Conservation (phyloP, 768 basidiomycete genomes). For the Russula compacta region DNA sequence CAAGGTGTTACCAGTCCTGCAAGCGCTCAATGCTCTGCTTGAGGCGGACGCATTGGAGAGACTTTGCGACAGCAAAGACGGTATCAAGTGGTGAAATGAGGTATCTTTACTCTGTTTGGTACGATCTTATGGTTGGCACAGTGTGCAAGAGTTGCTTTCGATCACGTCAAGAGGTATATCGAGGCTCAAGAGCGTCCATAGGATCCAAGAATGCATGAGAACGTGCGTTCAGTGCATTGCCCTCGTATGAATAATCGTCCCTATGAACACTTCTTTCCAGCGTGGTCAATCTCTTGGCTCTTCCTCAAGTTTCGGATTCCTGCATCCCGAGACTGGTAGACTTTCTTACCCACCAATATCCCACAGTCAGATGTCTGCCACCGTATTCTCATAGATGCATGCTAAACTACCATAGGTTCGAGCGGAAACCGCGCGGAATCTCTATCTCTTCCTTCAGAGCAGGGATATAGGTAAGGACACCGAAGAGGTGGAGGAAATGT, state of each 20-base stretch:
- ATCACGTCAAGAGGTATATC: constrained; percentile 54
- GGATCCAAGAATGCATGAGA: constrained; percentile 76
- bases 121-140: constrained; percentile 23
- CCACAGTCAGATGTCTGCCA: constrained; percentile 47
- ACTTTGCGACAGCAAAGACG: constrained; percentile 38
- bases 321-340: constrained; percentile 38
- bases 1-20: constrained; percentile 74
- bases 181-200: constrained; percentile 71
- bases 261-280: constrained; percentile 31
- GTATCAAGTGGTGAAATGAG: constrained; percentile 43
- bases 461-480: constrained; percentile 57
- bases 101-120: background rate
- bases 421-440: constrained; percentile 68
- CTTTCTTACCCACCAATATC: constrained; percentile 75
- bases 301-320: constrained; percentile 37
- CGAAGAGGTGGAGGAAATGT: constrained; percentile 54
- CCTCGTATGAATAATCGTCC: background rate
- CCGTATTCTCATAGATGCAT: constrained; percentile 10
- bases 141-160: constrained; percentile 44
- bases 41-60: constrained; percentile 53
- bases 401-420: constrained; percentile 47
- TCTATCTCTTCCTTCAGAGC: constrained; percentile 71
- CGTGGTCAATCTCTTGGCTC: constrained; percentile 51
- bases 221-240: constrained; percentile 42
- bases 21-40: constrained; percentile 64